Conservation (phyloP, 441 rosid genomes). For the Capsella rubella region DNA sequence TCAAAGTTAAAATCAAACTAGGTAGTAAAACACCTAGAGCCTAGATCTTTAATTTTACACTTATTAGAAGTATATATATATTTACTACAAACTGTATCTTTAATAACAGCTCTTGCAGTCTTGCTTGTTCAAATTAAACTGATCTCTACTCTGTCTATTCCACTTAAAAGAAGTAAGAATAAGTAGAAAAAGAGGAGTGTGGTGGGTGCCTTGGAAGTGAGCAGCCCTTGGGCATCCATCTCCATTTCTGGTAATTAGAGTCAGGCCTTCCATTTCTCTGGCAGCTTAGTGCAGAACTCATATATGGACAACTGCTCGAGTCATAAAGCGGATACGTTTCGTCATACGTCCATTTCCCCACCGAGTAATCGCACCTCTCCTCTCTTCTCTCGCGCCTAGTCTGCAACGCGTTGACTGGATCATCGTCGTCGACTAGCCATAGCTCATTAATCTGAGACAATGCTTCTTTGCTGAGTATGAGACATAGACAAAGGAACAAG, state of each 20-base stretch:
- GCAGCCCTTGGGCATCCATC: constrained; percentile 82
- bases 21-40: too few relatives aligned
- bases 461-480: constrained; percentile 54
- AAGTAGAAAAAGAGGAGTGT: not conserved
- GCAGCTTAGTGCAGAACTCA: constrained; percentile 77
- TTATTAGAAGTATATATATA: too few relatives aligned
- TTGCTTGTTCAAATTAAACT: too few relatives aligned
- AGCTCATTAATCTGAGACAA: constrained; percentile 46
- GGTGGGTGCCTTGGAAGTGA: constrained; percentile 73
- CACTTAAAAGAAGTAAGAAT: not conserved
- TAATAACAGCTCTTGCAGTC: too few relatives aligned
- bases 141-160: not conserved
- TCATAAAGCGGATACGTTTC: constrained; percentile 91
- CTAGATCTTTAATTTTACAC: too few relatives aligned
- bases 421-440: constrained; percentile 61
- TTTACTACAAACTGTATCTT: not conserved
- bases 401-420: constrained; percentile 57
- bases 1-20: not conserved
- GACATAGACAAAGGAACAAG: constrained; percentile 39
- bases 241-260: constrained; percentile 89
- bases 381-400: constrained; percentile 48
- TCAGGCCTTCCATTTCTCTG: constrained; percentile 92
- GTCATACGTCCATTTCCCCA: constrained; percentile 85
- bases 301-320: constrained; percentile 73
- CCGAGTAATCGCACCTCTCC: constrained; percentile 62